Evolutionary conservation across 257 asterid species (phyloP).

Genomic region (Marsdenia floribunda): DNA sequence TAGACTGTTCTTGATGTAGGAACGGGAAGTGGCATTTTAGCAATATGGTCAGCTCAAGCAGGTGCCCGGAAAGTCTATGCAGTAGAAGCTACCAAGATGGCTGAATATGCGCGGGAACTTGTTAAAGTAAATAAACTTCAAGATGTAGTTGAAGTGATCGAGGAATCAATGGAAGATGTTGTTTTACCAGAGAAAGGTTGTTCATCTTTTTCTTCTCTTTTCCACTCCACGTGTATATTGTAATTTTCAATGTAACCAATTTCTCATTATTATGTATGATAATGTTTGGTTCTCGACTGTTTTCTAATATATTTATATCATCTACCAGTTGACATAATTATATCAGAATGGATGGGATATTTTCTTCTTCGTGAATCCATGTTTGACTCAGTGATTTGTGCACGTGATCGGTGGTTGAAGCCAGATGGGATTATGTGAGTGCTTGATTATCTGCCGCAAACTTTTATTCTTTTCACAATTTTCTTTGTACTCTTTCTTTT

Average conservation of each 20-base stretch:
- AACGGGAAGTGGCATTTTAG: slow-evolving; percentile 95
- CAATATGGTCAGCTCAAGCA: slow-evolving; percentile 98
- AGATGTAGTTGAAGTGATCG: slow-evolving; percentile 80
- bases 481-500: not conserved
- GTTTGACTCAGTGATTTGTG: slow-evolving; percentile 90
- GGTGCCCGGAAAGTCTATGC: slow-evolving; percentile 98
- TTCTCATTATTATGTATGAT: not conserved
- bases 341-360: slow-evolving; percentile 99
- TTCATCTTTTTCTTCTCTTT: not conserved
- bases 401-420: slow-evolving; percentile 92
- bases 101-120: slow-evolving; percentile 75
- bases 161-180: slow-evolving; percentile 87
- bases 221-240: not conserved
- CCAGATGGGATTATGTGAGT: slow-evolving; percentile 91
- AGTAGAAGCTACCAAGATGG: slow-evolving; percentile 98
- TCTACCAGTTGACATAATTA: slow-evolving; percentile 78
- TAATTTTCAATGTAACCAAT: not conserved
- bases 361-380: slow-evolving; percentile 98
- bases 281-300: slow-evolving; percentile 1
- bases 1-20: slow-evolving; percentile 95
- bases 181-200: slow-evolving; percentile 89
- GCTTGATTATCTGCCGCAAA: not conserved
- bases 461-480: not conserved
- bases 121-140: slow-evolving; percentile 67
- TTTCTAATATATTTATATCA: slow-evolving; percentile 10